phyloP scores from a whole-genome alignment of 768 basidiomycete genomes.

The Xerocomellus chrysenteron region DNA sequence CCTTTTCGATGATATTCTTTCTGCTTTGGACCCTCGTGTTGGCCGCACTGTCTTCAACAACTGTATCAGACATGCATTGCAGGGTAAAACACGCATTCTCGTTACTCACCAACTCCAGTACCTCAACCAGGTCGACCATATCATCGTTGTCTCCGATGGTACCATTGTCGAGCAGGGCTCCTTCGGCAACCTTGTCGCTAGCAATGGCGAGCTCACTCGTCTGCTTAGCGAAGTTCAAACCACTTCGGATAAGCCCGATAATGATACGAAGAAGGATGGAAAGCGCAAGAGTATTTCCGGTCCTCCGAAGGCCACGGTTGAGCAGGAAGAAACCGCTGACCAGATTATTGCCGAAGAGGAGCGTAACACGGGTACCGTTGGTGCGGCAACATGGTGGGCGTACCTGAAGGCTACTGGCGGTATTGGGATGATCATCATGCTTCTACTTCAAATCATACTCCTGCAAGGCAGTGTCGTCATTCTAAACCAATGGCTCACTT shows the following conservation, averaged over 20 bases:
- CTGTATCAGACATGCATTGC: conserved; percentile 23
- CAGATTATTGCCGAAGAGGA: conserved; percentile 26
- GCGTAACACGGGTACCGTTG: conserved; percentile 26
- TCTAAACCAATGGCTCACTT: conserved; percentile 31
- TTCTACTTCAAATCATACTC: conserved; percentile 21
- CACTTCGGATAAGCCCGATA: not conserved
- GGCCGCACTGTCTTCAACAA: conserved; percentile 34
- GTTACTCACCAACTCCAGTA: conserved; percentile 34
- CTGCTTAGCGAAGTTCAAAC: conserved; percentile 23
- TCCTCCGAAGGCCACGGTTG: conserved; percentile 4
- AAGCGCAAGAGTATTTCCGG: conserved; percentile 21
- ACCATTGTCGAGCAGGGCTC: conserved; percentile 44
- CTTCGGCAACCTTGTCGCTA: conserved; percentile 37
- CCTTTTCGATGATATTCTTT: conserved; percentile 47
- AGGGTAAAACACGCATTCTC: conserved; percentile 27
- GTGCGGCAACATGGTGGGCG: conserved; percentile 29
- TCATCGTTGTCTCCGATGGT: conserved; percentile 49
- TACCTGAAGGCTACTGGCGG: conserved; percentile 33
- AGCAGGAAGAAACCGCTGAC: conserved; percentile 12
- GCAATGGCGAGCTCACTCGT: conserved; percentile 27
- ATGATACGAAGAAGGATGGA: conserved; percentile 11
- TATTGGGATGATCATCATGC: conserved; percentile 14
- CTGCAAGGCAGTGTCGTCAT: conserved; percentile 26
- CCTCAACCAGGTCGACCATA: conserved; percentile 39
- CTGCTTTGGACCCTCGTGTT: conserved; percentile 47